phyloP scores from a whole-genome alignment of 2,329 filamentous ascomycete species.

The Fonsecaea monophora region DNA sequence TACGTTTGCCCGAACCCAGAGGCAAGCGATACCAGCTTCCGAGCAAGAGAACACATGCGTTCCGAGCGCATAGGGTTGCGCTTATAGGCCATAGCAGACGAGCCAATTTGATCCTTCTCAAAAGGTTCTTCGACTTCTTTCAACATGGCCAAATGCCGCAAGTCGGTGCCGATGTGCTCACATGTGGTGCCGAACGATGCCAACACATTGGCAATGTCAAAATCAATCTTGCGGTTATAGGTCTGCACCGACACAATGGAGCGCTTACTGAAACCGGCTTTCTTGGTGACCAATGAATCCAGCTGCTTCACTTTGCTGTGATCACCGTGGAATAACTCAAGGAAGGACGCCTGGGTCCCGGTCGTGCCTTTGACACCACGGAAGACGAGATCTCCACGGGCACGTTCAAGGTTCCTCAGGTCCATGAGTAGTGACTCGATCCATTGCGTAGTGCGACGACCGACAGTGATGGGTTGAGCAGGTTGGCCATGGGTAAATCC shows the following conservation, averaged over 20 bases:
- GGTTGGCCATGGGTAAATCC: conserved; percentile 74
- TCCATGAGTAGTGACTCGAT: conserved; percentile 78
- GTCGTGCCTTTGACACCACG: conserved; percentile 77
- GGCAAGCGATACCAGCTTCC: conserved; percentile 62
- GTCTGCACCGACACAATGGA: conserved; percentile 73
- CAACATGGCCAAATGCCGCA: conserved; percentile 73
- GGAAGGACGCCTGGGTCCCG: conserved; percentile 78
- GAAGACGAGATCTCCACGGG: conserved; percentile 73
- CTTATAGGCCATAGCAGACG: conserved; percentile 72
- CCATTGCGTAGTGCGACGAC: conserved; percentile 74
- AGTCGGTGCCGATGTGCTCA: conserved; percentile 75
- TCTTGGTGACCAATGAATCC: conserved; percentile 68
- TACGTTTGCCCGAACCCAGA: conserved; percentile 70
- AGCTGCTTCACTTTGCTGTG: conserved; percentile 66
- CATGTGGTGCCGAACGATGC: conserved; percentile 79
- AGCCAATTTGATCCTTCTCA: conserved; percentile 78
- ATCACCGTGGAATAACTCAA: conserved; percentile 69
- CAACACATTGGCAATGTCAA: conserved; percentile 80
- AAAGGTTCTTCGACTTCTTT: conserved; percentile 90
- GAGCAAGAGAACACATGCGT: conserved; percentile 65
- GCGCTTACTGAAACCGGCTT: conserved; percentile 65
- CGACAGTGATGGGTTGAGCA: conserved; percentile 69
- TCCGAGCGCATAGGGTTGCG: conserved; percentile 65
- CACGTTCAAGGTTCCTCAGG: conserved; percentile 73
- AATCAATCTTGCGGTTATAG: conserved; percentile 82